Percentiles rank a stretch among this genome's conserved stretches.
These are phyloP conservation scores for Rhizopus sp. DNA, from an alignment of 371 early-diverging fungal species.

Conservation along the genomic window DNA sequence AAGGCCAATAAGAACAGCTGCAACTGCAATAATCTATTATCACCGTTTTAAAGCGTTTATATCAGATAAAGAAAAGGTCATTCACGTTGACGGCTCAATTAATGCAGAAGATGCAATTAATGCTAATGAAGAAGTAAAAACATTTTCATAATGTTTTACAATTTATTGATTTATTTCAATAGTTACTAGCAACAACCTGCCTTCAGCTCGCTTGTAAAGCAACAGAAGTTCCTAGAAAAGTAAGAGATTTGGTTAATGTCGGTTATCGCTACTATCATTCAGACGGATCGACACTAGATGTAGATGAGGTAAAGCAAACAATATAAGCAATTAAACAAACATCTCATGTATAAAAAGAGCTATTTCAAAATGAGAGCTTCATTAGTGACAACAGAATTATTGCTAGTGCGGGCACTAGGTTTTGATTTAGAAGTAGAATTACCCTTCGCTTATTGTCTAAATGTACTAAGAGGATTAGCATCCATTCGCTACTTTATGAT, in stretches of 20 bases:
- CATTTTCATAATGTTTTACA: neutral
- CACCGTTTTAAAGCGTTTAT: constrained; percentile 47
- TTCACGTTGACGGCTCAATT: constrained; percentile 13
- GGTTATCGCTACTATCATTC: constrained; percentile 52
- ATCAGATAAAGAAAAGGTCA: constrained; percentile 15
- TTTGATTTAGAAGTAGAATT: constrained; percentile 50
- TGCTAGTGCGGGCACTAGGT: constrained; percentile 47
- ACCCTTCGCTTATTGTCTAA: constrained; percentile 50
- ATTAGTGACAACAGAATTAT: constrained; percentile 44
- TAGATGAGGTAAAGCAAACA: constrained; percentile 34
- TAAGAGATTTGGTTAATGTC: constrained; percentile 62
- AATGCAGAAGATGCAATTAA: constrained; percentile 28
- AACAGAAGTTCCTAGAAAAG: constrained; percentile 57
- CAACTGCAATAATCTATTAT: constrained; percentile 49
- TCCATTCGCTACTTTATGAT: constrained; percentile 34
- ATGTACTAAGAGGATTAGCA: constrained; percentile 44
- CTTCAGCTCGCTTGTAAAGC: constrained; percentile 58
- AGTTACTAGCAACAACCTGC: constrained; percentile 55
- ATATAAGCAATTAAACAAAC: neutral
- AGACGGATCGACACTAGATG: constrained; percentile 35
- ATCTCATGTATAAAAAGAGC: constrained; percentile 12
- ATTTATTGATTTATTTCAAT: neutral
- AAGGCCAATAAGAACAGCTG: constrained; percentile 52
- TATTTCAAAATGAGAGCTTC: constrained; percentile 52
- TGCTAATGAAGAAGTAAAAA: constrained; percentile 39